Evolutionary conservation across 805 yeast species (phyloP).

Genomic region (Saturnispora diversa): DNA sequence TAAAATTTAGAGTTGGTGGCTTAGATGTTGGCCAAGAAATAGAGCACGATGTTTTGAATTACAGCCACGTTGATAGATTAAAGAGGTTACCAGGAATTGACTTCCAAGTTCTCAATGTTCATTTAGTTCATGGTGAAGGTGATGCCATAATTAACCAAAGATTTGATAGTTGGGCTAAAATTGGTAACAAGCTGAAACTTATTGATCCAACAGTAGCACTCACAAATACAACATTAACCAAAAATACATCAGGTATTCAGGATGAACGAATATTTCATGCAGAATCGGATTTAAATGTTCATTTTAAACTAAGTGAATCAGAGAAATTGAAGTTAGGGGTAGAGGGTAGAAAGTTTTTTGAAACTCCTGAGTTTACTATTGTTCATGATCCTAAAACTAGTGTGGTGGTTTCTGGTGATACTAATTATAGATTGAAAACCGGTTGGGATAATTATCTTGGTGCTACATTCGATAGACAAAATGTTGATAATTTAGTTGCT

Average conservation of each 20-base stretch:
- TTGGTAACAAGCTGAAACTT: slow-evolving; percentile 12
- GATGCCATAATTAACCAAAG: slow-evolving; percentile 13
- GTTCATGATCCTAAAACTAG: slow-evolving; percentile 9
- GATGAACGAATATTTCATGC: slow-evolving; percentile 6
- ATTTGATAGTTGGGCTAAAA: slow-evolving; percentile 15
- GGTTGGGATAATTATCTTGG: slow-evolving; percentile 14
- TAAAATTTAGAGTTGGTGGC: slow-evolving; percentile 36
- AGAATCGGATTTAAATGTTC: slow-evolving; percentile 4
- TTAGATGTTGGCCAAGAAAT: slow-evolving; percentile 6
- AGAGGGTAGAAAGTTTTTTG: neutral
- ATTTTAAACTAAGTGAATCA: slow-evolving; percentile 3
- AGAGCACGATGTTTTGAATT: neutral
- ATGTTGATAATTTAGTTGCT: slow-evolving; percentile 8
- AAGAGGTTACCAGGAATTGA: slow-evolving; percentile 24
- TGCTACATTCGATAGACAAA: slow-evolving; percentile 7
- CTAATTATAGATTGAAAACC: slow-evolving; percentile 39
- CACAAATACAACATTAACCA: slow-evolving; percentile 4
- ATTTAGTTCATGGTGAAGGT: slow-evolving; percentile 43
- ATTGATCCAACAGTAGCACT: slow-evolving; percentile 13
- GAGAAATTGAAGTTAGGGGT: slow-evolving; percentile 6
- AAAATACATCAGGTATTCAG: slow-evolving; percentile 5
- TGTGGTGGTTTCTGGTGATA: slow-evolving; percentile 42
- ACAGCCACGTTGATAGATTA: slow-evolving; percentile 1
- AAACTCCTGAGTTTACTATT: neutral
- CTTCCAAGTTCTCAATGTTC: slow-evolving; percentile 41